Base-by-base conservation (phyloP, 208 protist genomes). In the Trypanosoma avium region DNA sequence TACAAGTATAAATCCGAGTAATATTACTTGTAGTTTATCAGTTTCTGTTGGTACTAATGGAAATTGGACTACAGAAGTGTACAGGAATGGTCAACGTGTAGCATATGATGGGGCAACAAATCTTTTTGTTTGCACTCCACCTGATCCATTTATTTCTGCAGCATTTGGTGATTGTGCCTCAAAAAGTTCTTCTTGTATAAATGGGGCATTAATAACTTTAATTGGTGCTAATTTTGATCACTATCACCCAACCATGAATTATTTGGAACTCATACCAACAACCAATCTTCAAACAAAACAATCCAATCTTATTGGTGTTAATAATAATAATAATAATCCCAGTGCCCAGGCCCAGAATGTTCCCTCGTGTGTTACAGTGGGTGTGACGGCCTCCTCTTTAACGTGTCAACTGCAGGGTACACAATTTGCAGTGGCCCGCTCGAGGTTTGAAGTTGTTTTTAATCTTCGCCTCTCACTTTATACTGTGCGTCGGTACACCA, bases 161-260 rank as follows among this genome's bases (percentile, higher is more conserved):
- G 54, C 54, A 3, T 60, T 32, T 47, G 54, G 54, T 4, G 54
- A 60, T 0, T 60, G 54, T 38, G 54, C 54, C 7, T 2, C 19
- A 21, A 21, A 33, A n/a, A 60, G 54, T 22, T 26, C 38, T 0
- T 4, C 9, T 19, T 60, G 54, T 30, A 36, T 60, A 22, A 19
- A 60, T 47, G 54, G 54, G 0, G 54, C 54, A 4, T 22, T 32
- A 4, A 19, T 60, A 33, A 43, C 33, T 19, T 47, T 60, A 3
- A 47, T 47, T 26, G 54, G 54, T 21, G 47, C 1, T 7, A 60
- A 60, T 36, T 60, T 60, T 47, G 40, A 60, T 47, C 33, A 43
- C 19, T 33, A 33, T 30, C 38, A 60, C 19, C 9, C 30, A 0
- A 21, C 1, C 21, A 8, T 32, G 7, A 60, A 60, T 35, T 10